Evolutionary conservation across 257 asterid species (phyloP), one percentile per base, ranked within the genome.

Genomic region (Ligustrum vulgare): DNA sequence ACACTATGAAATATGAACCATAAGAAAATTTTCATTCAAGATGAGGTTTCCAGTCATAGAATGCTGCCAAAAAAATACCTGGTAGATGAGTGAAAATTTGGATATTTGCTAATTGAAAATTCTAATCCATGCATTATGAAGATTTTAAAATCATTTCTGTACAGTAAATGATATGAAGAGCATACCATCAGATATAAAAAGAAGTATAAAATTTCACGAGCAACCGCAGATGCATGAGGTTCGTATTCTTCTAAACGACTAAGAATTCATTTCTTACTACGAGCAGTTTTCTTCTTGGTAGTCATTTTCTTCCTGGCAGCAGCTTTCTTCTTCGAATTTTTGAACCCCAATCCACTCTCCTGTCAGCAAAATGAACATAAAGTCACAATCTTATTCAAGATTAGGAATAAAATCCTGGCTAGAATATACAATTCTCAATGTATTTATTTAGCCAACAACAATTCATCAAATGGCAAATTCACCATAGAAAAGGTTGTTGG

Each of bases 271-370:
- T 84, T 90, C 84, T 80, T 86, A 78, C 83, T 86, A 5, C 81
- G 78, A 73, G 58, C 78, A 72, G 80, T 49, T 74, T 76, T 87
- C 75, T 78, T 86, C 79, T 78, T 87, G 6, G 80, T 64, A 72
- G 87, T 71, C 16, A 82, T 60, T 78, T 79, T 81, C 84, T 67
- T 85, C 80, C 80, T 80, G 7, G 73, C 36, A 25, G 81, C 77
- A 28, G 82, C 45, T 80, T 91, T 90, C 89, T 79, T 84, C 82
- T 84, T 82, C 33, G 91, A 77, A 33, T 54, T 80, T 63, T 72
- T 88, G 69, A 33, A 69, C 67, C 88, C 89, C 64, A n/a, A 69
- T 83, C 94, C 90, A 75, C 84, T 84, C 80, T 88, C 96, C 96
- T 92, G 88, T 51, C 63, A 83, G 35, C 62, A 78, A 35, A 75